Evolutionary conservation across 768 basidiomycete genomes (phyloP).

Genomic region (Fistulinella prunicolor): DNA sequence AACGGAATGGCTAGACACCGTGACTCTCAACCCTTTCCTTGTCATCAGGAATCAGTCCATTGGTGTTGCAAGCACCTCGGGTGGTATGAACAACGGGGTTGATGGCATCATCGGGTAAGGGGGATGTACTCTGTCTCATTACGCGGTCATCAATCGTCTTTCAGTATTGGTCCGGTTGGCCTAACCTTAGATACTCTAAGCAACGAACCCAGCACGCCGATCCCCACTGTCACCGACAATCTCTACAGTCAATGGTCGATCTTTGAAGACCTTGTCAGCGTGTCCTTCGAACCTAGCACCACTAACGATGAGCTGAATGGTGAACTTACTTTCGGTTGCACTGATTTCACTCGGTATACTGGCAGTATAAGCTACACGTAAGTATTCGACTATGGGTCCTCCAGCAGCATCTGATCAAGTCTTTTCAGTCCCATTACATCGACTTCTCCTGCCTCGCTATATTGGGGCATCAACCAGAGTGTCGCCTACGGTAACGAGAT

Average conservation of each 20-base stretch:
- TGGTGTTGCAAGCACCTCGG: too few species aligned
- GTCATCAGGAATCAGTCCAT: too few species aligned
- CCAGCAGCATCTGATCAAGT: slow-evolving; percentile 31
- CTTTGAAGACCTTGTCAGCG: slow-evolving; percentile 39
- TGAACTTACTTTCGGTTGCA: slow-evolving; percentile 51
- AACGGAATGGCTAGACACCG: slow-evolving; percentile 49
- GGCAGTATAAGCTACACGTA: slow-evolving; percentile 45
- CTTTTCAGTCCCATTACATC: too few species aligned
- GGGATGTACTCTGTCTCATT: neutral
- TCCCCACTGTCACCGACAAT: slow-evolving; percentile 61
- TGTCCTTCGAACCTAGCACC: slow-evolving; percentile 52
- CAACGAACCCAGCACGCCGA: slow-evolving; percentile 7
- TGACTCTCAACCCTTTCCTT: slow-evolving; percentile 49
- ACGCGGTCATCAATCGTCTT: neutral
- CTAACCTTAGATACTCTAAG: slow-evolving; percentile 44
- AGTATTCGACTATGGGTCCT: slow-evolving; percentile 5
- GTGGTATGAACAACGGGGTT: too few species aligned
- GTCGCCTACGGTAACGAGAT: slow-evolving; percentile 46
- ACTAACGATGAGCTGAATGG: slow-evolving; percentile 38
- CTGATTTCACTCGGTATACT: slow-evolving; percentile 22
- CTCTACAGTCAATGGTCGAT: slow-evolving; percentile 42
- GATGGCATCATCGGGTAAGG: too few species aligned
- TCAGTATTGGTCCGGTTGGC: slow-evolving; percentile 57
- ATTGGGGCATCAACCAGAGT: too few species aligned
- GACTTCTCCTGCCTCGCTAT: too few species aligned